Evolutionary conservation across 2,329 filamentous ascomycete species (phyloP), one percentile per base, ranked within the genome.

Genomic region (Penicillium sp.): DNA sequence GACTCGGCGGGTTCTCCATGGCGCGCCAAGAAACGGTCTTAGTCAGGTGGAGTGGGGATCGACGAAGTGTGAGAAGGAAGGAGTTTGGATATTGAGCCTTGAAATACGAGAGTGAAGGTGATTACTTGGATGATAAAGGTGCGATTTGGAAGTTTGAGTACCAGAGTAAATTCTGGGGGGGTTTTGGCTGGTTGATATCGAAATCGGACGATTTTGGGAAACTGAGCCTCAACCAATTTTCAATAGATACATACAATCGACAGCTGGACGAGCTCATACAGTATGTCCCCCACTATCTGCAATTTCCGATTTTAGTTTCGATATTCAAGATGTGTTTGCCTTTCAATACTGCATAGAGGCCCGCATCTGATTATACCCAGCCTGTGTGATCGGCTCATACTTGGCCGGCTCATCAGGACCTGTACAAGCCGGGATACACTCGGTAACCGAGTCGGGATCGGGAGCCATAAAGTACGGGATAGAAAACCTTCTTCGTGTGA

Each of bases 391-490:
- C 24, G 84, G 82, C 57, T 81, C 79, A 67, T 87, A 86, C 69
- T 82, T 85, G 42, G 81, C 76, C 1, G 81, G 79, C 55, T 80
- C 76, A 1, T 73, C 72, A 19, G 76, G 76, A 10, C 77, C 77
- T 24, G 74, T 76, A 64, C 82, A 85, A 5, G 79, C 79, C 0
- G 80, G 77, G 50, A 87, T 76, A 65, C 83, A 85, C 67, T 85
- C 82, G 56, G 88, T 83, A 9, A 83, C 72, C 3, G 79, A 75
- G 47, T 82, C 76, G 2, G 80, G 76, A 64, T 86, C 81, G 0
- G 85, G 83, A 6, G 78, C 74, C 35, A 87, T 78, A 59, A 88
- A 88, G 68, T 87, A 88, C 0, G 85, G 85, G 56, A 88, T 88
- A 9, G 86, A 88, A 64, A 85, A 88, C 15, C 86, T 75, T 22